phyloP scores from a whole-genome alignment of 1,139 yeast species.

The Meyerozyma guilliermondii region DNA sequence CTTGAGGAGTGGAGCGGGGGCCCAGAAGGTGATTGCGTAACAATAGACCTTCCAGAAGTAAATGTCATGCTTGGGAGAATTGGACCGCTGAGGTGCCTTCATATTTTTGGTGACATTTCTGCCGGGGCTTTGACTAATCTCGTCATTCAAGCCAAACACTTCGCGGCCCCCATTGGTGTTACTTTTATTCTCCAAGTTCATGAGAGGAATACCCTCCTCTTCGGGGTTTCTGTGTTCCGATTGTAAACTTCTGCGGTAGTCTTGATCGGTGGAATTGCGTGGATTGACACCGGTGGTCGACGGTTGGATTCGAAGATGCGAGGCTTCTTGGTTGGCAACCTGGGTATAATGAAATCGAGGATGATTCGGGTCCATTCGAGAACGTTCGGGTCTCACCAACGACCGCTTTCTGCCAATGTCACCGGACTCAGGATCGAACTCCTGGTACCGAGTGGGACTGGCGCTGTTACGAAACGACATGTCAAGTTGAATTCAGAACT shows the following conservation, averaged over 20 bases:
- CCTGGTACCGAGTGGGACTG: slow-evolving; percentile 26
- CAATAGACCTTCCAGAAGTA: slow-evolving; percentile 84
- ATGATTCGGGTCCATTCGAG: slow-evolving; percentile 58
- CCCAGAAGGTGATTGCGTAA: slow-evolving; percentile 81
- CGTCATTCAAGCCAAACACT: slow-evolving; percentile 60
- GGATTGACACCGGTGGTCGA: slow-evolving; percentile 77
- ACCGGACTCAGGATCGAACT: slow-evolving; percentile 47
- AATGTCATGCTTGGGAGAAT: slow-evolving; percentile 24
- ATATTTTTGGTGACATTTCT: slow-evolving; percentile 20
- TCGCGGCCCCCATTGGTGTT: slow-evolving; percentile 40
- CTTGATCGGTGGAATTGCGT: slow-evolving; percentile 4
- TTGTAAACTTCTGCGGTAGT: slow-evolving; percentile 1
- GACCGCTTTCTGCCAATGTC: slow-evolving; percentile 56
- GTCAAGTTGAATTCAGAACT: neutral
- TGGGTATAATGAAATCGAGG: slow-evolving; percentile 82
- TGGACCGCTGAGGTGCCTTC: slow-evolving; percentile 4
- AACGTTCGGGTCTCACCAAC: slow-evolving; percentile 76
- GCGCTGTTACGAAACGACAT: slow-evolving; percentile 12
- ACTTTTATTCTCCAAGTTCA: slow-evolving; percentile 27
- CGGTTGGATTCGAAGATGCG: slow-evolving; percentile 61
- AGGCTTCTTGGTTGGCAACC: slow-evolving; percentile 65
- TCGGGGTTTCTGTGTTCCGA: slow-evolving; percentile 12
- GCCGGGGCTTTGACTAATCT: slow-evolving; percentile 28
- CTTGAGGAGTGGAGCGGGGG: slow-evolving; percentile 69
- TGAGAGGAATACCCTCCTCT: slow-evolving; percentile 43